A percentile compares a stretch with the other conserved stretches of the same genome.
Evolutionary conservation across 768 basidiomycete genomes (phyloP).

Genomic region (Hebeloma cylindrosporum): DNA sequence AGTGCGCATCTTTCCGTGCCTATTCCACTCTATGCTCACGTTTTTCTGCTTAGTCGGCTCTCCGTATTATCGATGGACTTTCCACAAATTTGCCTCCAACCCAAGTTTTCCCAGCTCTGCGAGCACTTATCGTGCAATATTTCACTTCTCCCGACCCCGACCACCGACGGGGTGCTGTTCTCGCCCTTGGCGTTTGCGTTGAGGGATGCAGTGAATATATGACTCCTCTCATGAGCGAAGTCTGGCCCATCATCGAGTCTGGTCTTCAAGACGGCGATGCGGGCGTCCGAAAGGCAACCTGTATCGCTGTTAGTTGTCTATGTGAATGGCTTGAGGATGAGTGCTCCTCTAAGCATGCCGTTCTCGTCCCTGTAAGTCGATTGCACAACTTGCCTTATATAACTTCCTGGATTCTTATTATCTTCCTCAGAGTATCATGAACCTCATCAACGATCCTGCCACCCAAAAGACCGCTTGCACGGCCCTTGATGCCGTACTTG

Average conservation of each 20-base stretch:
- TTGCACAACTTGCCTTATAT: neutral
- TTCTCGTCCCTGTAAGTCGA: constrained; percentile 78
- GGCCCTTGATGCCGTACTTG: constrained; percentile 93
- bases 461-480: constrained; percentile 96
- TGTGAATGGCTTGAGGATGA: constrained; percentile 98
- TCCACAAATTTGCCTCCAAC: constrained; percentile 89
- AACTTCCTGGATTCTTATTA: constrained; percentile 6
- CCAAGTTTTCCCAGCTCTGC: constrained; percentile 94
- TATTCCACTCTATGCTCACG: constrained; percentile 3
- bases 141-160: constrained; percentile 77
- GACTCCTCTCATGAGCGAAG: constrained; percentile 85
- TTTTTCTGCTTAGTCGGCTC: constrained; percentile 62
- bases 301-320: constrained; percentile 91
- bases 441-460: constrained; percentile 78
- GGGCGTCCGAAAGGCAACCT: constrained; percentile 91
- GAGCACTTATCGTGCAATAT: constrained; percentile 78
- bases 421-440: constrained; percentile 73
- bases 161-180: constrained; percentile 88
- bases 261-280: constrained; percentile 85
- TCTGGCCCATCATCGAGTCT: constrained; percentile 93
- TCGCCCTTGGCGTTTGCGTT: constrained; percentile 92
- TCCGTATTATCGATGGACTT: constrained; percentile 92
- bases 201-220: constrained; percentile 99
- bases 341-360: constrained; percentile 76
- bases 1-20: constrained; percentile 46